A percentile compares a stretch with the other conserved stretches of the same genome.
These are phyloP conservation scores for Blastocystis hominis DNA, from an alignment of 352 stramenopile species.

Conservation along the genomic window DNA sequence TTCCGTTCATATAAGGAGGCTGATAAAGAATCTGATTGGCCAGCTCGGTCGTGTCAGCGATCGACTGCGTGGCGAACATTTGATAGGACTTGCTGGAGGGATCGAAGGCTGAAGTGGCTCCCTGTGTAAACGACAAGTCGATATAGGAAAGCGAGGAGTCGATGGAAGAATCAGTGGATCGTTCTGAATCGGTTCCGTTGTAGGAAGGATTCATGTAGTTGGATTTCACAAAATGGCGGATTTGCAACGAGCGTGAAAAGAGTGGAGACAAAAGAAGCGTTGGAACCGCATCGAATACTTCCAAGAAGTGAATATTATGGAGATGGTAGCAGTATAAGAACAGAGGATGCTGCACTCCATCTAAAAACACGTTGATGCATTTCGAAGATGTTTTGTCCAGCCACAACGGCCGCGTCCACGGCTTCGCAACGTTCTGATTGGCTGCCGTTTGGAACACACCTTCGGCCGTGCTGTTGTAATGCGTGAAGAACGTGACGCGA, in stretches of 20 bases:
- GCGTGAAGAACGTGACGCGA: background rate
- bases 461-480: background rate
- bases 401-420: slow-evolving; percentile 18
- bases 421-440: background rate
- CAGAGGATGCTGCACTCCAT: background rate
- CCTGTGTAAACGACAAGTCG: background rate
- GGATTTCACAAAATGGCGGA: background rate
- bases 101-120: background rate
- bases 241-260: background rate
- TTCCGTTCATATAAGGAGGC: background rate
- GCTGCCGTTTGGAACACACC: background rate
- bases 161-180: background rate
- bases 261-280: slow-evolving; percentile 24
- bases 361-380: background rate
- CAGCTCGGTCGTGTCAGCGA: background rate
- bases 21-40: background rate
- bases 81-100: background rate
- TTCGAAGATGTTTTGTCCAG: background rate
- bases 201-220: background rate
- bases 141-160: slow-evolving; percentile 8
- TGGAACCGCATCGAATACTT: slow-evolving; percentile 20
- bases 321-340: slow-evolving; percentile 22
- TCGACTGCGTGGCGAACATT: background rate
- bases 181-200: background rate
- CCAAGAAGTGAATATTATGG: slow-evolving; percentile 3